A percentile compares a stretch with the other conserved stretches of the same genome.
Evolutionary conservation across 2,329 filamentous ascomycete genomes (phyloP).

Genomic region (Talaromyces sp.): DNA sequence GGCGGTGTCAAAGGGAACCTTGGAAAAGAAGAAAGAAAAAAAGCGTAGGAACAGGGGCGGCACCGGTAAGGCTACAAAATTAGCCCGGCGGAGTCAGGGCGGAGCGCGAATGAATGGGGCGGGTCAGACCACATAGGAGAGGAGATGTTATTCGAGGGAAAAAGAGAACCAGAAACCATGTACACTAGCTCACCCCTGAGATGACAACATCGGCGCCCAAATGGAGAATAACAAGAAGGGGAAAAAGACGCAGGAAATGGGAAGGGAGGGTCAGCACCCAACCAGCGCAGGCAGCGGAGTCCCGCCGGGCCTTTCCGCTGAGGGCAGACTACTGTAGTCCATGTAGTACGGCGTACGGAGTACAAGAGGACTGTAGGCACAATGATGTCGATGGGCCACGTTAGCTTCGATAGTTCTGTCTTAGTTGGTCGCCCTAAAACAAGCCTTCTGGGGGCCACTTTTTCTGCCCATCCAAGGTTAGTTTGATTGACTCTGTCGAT

Average conservation of each 20-base stretch:
- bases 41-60: neutral
- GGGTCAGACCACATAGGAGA: neutral
- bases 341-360: no score
- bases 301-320: constrained; percentile 25
- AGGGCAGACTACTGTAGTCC: neutral
- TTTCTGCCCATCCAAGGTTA: neutral
- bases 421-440: constrained; percentile 9
- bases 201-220: neutral
- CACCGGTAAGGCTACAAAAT: neutral
- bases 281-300: constrained; percentile 20
- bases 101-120: constrained; percentile 1
- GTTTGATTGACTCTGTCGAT: neutral
- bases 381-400: neutral
- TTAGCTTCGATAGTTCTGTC: neutral
- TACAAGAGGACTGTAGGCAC: neutral
- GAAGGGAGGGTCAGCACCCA: neutral
- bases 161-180: neutral
- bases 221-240: neutral
- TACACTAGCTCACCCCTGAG: no score
- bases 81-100: constrained; percentile 3
- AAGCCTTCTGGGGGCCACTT: constrained; percentile 16
- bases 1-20: neutral
- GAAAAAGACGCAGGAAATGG: no score
- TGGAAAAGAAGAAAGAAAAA: neutral
- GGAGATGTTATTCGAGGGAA: neutral